These are phyloP conservation scores for Naegleria fowleri DNA, from an alignment of 208 protist genomes.

Conservation along the genomic window DNA sequence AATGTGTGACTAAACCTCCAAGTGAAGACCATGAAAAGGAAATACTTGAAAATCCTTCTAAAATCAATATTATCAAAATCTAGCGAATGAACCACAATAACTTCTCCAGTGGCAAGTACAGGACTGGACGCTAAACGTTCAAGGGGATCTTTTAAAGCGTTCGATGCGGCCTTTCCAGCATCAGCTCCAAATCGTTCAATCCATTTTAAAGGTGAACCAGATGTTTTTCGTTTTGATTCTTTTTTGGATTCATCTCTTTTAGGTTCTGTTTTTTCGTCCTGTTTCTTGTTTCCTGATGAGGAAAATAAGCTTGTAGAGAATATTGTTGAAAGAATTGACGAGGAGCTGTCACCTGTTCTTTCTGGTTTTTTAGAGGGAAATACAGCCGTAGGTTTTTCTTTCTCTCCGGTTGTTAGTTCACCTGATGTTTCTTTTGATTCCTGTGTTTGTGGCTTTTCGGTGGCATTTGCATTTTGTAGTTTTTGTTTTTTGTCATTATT, in stretches of 20 bases:
- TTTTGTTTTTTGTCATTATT: too few species aligned
- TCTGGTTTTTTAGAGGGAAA: background rate
- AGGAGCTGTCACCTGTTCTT: background rate
- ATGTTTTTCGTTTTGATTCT: background rate
- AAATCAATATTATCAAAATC: background rate
- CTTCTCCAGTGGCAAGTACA: background rate
- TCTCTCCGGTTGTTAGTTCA: too few species aligned
- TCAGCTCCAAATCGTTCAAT: conserved; percentile 9
- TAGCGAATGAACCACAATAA: background rate
- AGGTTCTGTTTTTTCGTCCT: background rate
- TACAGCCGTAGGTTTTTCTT: background rate
- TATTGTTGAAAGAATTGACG: background rate
- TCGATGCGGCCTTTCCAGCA: background rate
- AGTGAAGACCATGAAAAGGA: background rate
- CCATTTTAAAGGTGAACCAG: background rate
- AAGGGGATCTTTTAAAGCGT: conserved; percentile 6
- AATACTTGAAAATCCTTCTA: background rate
- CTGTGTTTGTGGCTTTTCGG: background rate
- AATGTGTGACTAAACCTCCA: background rate
- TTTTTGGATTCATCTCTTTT: background rate
- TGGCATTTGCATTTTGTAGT: too few species aligned
- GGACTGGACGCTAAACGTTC: background rate
- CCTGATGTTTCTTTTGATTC: background rate
- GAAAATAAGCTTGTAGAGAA: background rate
- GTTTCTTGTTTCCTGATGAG: background rate